Percentiles rank a stretch among this genome's conserved stretches.
Conservation (phyloP, 176 grass and related monocot genomes). For the Aegilops tauschii region DNA sequence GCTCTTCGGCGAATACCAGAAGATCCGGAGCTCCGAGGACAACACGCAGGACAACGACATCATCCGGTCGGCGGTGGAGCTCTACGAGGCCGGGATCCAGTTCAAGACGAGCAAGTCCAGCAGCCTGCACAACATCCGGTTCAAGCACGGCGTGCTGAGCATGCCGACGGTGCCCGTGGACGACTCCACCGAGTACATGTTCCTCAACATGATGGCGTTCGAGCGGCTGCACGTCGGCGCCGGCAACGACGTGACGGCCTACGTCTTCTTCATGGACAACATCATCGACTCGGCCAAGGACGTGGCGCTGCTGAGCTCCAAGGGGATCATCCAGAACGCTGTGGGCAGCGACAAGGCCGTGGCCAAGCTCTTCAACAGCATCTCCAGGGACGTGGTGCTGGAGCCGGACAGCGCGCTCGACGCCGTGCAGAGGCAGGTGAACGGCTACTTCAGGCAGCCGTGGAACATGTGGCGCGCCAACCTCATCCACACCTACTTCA, state of each 20-base stretch:
- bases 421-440: conserved; percentile 10
- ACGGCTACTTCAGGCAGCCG: neutral
- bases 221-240: conserved; percentile 74
- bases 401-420: conserved; percentile 5
- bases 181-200: conserved; percentile 81
- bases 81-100: too few relatives aligned
- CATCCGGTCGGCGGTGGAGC: too few relatives aligned
- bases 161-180: conserved; percentile 44
- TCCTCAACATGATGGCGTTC: conserved; percentile 94
- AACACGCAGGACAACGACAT: too few relatives aligned
- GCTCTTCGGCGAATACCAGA: too few relatives aligned
- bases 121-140: too few relatives aligned
- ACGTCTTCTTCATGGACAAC: conserved; percentile 35
- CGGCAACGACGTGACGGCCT: conserved; percentile 79
- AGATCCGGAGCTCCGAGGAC: too few relatives aligned
- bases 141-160: neutral
- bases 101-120: too few relatives aligned
- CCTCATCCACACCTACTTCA: conserved; percentile 12
- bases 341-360: conserved; percentile 10
- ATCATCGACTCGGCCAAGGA: conserved; percentile 18
- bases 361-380: conserved; percentile 9
- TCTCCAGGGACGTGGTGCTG: neutral
- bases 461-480: conserved; percentile 18
- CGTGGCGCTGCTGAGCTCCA: conserved; percentile 13
- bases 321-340: conserved; percentile 11